A percentile compares a stretch with the other conserved stretches of the same genome.
Evolutionary conservation across 1,139 yeast genomes (phyloP).

Genomic region (Keqinozyma sinolaborantium): DNA sequence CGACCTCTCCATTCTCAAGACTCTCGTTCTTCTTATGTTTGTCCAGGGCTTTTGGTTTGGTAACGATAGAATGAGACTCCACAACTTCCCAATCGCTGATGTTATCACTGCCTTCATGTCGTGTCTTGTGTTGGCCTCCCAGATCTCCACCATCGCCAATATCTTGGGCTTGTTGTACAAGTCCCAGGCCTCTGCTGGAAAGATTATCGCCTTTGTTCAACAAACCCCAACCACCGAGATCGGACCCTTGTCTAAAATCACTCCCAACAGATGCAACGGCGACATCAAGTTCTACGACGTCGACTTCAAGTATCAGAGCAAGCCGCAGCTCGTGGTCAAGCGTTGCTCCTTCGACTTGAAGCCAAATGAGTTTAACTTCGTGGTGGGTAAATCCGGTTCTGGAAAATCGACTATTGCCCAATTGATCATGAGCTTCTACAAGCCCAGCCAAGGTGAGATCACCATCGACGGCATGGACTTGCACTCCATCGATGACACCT

Average conservation of each 20-base stretch:
- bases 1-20: constrained; percentile 57
- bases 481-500: constrained; percentile 35
- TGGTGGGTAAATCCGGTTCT: constrained; percentile 85
- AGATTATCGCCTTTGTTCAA: constrained; percentile 24
- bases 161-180: constrained; percentile 57
- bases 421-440: constrained; percentile 59
- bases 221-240: constrained; percentile 7
- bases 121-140: constrained; percentile 66
- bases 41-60: constrained; percentile 95
- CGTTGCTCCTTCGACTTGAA: constrained; percentile 43
- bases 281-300: constrained; percentile 50
- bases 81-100: constrained; percentile 50
- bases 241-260: constrained; percentile 12
- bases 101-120: constrained; percentile 83
- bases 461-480: constrained; percentile 53
- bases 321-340: constrained; percentile 46
- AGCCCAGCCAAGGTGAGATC: constrained; percentile 58
- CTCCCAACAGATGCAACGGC: constrained; percentile 37
- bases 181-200: constrained; percentile 58
- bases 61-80: constrained; percentile 52
- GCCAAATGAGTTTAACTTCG: constrained; percentile 48
- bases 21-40: constrained; percentile 67
- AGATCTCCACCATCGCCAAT: constrained; percentile 49
- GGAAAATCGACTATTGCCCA: constrained; percentile 84
- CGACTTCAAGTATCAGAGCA: constrained; percentile 57